Evolutionary conservation across 345 rosid species (phyloP), one percentile per base, ranked within the genome.

Genomic region (Acer campestre): DNA sequence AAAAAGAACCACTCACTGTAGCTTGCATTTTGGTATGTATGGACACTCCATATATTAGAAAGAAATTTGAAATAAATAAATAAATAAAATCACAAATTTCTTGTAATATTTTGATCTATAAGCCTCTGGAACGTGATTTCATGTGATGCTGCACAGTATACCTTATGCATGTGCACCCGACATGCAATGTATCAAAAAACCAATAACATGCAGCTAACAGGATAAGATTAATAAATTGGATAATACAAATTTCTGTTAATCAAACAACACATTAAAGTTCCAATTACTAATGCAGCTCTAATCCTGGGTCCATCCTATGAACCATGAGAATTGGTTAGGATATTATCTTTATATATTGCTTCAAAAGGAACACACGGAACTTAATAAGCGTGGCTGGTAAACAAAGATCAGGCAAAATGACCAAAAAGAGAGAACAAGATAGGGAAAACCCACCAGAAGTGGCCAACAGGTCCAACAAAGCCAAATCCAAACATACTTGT

Each of bases 391-490:
- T 11, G 4, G 46, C 18, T 48, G 38, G 56, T 14, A 61, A 70
- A 48, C n/a, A 35, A 65, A 76, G 38, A 71, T 25, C 61, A 66
- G 40, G 62, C 68, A 38, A 71, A 58, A 58, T 61, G 35, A 61
- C 8, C 18, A 2, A 67, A 51, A 74, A 14, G 27, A 62, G 73
- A 42, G 56, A 44, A 48, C 7, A 25, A 48, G 77, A 64, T 10
- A 66, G 3, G 13, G 68, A 76, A 76, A 78, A 88, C 93, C 38
- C 79, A 94, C 95, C 96, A 92, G 84, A 82, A 90, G 75, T 92
- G 97, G 78, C 98, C 97, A 85, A 91, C 84, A 61, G 96, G 96
- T 85, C 97, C 98, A 59, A 92, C 91, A 82, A 90, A 92, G 79
- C 89, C 91, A 83, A 92, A 84, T 40, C 94, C 97, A 77, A 91